Percentiles rank a stretch among this genome's conserved stretches.
These are phyloP conservation scores for Mycosarcoma mackinlayi DNA, from an alignment of 1,284 basidiomycete species.

Conservation along the genomic window DNA sequence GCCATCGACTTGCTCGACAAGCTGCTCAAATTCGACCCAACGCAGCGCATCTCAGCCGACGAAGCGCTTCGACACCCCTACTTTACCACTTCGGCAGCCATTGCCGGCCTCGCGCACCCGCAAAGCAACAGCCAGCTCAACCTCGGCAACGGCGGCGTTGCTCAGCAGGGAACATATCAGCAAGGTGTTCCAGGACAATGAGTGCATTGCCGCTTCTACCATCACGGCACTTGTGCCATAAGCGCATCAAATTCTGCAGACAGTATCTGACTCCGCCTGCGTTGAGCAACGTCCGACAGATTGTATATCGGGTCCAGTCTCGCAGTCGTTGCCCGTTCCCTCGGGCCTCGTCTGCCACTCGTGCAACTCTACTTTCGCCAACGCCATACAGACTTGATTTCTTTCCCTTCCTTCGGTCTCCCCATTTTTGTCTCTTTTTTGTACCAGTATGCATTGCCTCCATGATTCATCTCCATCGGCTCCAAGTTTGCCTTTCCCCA, in stretches of 20 bases:
- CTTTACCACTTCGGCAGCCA: slow-evolving; percentile 73
- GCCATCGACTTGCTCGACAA: slow-evolving; percentile 94
- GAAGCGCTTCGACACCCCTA: slow-evolving; percentile 94
- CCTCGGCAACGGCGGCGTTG: slow-evolving; percentile 40
- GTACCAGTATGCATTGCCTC: slow-evolving; percentile 39
- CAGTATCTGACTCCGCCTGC: too few species aligned
- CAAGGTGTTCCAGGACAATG: slow-evolving; percentile 41
- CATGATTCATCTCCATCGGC: slow-evolving; percentile 1
- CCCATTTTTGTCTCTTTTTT: slow-evolving; percentile 10
- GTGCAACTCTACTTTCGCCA: neutral
- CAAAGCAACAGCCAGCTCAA: slow-evolving; percentile 46
- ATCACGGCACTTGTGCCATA: neutral
- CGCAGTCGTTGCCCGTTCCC: too few species aligned
- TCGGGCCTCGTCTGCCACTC: neutral
- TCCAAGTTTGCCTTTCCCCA: too few species aligned
- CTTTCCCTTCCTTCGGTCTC: neutral
- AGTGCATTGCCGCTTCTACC: slow-evolving; percentile 7
- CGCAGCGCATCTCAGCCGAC: slow-evolving; percentile 88
- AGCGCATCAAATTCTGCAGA: too few species aligned
- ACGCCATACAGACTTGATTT: neutral
- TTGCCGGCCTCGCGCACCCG: slow-evolving; percentile 38
- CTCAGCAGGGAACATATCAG: slow-evolving; percentile 39
- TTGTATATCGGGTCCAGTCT: too few species aligned
- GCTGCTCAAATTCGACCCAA: slow-evolving; percentile 95
- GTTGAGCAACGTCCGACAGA: too few species aligned